Evolutionary conservation across 2,329 filamentous ascomycete genomes (phyloP).

Genomic region (Tricladium varicosporioides): DNA sequence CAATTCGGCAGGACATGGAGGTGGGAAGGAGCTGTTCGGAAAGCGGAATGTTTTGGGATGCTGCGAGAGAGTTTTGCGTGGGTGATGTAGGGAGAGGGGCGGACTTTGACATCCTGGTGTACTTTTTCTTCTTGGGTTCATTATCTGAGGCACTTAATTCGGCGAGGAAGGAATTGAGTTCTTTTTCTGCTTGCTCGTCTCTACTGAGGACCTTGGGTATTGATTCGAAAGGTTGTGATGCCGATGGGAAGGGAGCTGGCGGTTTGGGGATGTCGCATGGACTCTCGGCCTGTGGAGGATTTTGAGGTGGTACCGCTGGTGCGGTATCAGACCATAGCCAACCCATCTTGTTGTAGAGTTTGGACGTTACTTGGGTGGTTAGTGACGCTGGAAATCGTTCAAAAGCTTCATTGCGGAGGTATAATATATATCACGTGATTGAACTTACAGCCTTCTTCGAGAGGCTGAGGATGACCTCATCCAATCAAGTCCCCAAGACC

Average conservation of each 20-base stretch:
- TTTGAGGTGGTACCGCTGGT: slow-evolving; percentile 23
- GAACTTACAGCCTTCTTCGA: no score
- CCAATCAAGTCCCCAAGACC: neutral
- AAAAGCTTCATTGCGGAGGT: neutral
- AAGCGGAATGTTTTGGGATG: slow-evolving; percentile 37
- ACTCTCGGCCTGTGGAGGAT: neutral
- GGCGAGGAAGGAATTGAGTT: slow-evolving; percentile 35
- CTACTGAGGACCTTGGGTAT: slow-evolving; percentile 22
- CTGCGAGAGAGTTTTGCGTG: slow-evolving; percentile 14
- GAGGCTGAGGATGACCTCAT: neutral
- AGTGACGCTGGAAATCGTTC: slow-evolving; percentile 10
- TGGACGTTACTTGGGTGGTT: neutral
- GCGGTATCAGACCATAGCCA: slow-evolving; percentile 54
- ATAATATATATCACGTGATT: neutral
- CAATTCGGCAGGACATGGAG: slow-evolving; percentile 82
- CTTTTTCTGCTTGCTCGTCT: slow-evolving; percentile 34
- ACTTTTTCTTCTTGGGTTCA: slow-evolving; percentile 26
- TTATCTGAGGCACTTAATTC: slow-evolving; percentile 30
- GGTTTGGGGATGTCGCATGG: slow-evolving; percentile 6
- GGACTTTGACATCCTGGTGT: slow-evolving; percentile 23
- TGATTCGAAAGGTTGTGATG: slow-evolving; percentile 13
- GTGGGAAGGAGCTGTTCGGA: slow-evolving; percentile 73
- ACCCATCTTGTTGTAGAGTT: slow-evolving; percentile 47
- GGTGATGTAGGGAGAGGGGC: slow-evolving; percentile 14
- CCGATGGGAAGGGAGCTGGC: slow-evolving; percentile 4